These are phyloP conservation scores for Linaria vulgaris DNA, from an alignment of 257 asterid species.

Conservation along the genomic window DNA sequence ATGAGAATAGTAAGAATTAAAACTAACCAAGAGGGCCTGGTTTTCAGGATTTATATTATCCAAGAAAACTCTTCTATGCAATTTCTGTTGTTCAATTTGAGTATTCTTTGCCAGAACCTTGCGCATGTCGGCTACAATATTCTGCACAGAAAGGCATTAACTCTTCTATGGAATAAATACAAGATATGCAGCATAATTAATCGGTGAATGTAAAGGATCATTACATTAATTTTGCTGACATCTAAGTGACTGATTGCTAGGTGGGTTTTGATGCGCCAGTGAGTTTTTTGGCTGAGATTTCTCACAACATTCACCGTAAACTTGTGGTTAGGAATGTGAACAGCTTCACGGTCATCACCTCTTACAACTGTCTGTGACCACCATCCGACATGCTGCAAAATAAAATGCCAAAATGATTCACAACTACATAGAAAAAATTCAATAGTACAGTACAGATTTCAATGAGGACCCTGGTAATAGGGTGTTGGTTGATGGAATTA, in stretches of 20 bases:
- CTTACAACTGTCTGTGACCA: slow-evolving; percentile 94
- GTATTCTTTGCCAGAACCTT: slow-evolving; percentile 90
- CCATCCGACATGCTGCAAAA: slow-evolving; percentile 87
- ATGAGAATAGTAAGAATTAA: slow-evolving; percentile 25
- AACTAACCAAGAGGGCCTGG: slow-evolving; percentile 84
- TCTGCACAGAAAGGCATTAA: slow-evolving; percentile 43
- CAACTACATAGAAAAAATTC: neutral
- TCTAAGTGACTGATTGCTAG: slow-evolving; percentile 86
- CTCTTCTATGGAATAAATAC: slow-evolving; percentile 12
- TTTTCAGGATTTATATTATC: slow-evolving; percentile 80
- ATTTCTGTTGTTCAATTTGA: slow-evolving; percentile 90
- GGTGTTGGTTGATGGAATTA: too few relatives aligned
- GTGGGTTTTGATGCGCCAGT: slow-evolving; percentile 94
- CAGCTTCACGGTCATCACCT: slow-evolving; percentile 98
- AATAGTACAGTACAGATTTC: too few relatives aligned
- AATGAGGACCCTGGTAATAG: too few relatives aligned
- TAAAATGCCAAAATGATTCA: slow-evolving; percentile 22
- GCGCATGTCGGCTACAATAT: slow-evolving; percentile 94
- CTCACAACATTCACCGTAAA: slow-evolving; percentile 87
- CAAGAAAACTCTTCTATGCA: slow-evolving; percentile 87
- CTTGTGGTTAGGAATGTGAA: slow-evolving; percentile 96
- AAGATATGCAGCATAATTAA: slow-evolving; percentile 10
- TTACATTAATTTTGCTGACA: slow-evolving; percentile 84
- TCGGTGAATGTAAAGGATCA: slow-evolving; percentile 29
- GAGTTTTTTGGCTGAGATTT: slow-evolving; percentile 84